Evolutionary conservation across 208 protist genomes (phyloP).

Genomic region (Kentomonas sorsogonicus): DNA sequence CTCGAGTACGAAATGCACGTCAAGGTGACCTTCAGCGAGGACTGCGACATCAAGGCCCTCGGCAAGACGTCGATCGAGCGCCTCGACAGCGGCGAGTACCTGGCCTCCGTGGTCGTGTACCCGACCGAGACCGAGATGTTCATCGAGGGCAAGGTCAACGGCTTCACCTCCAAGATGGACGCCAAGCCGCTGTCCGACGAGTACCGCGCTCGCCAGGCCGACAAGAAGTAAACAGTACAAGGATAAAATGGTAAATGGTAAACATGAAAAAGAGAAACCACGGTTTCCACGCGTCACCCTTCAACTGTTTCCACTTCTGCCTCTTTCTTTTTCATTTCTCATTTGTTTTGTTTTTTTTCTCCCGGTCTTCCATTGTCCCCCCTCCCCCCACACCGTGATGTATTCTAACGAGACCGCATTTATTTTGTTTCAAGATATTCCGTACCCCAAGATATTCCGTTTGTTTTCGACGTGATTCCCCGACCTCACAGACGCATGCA

Average conservation of each 20-base stretch:
- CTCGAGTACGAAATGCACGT: constrained; percentile 81
- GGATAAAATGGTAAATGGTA: too few species aligned
- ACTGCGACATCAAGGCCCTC: constrained; percentile 72
- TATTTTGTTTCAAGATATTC: constrained; percentile 10
- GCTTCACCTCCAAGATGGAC: constrained; percentile 75
- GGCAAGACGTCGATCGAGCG: constrained; percentile 59
- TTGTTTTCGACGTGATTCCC: too few species aligned
- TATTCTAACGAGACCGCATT: constrained; percentile 9
- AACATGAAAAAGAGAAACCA: too few species aligned
- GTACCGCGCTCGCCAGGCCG: constrained; percentile 32
- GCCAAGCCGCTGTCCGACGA: constrained; percentile 60
- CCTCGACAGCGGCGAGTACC: constrained; percentile 46
- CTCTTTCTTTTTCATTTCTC: constrained; percentile 10
- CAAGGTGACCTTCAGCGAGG: constrained; percentile 61
- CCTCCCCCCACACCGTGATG: neutral
- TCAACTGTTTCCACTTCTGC: too few species aligned
- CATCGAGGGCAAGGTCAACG: constrained; percentile 73
- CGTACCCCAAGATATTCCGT: too few species aligned
- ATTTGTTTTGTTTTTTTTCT: constrained; percentile 2
- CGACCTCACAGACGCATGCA: too few species aligned
- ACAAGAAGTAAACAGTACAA: constrained; percentile 28
- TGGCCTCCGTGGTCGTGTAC: constrained; percentile 60
- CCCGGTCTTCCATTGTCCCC: neutral
- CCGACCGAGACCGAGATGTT: constrained; percentile 79
- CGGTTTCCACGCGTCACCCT: too few species aligned